These are phyloP conservation scores for Rhodotorula diobovata DNA, from an alignment of 768 basidiomycete genomes.

Conservation along the genomic window DNA sequence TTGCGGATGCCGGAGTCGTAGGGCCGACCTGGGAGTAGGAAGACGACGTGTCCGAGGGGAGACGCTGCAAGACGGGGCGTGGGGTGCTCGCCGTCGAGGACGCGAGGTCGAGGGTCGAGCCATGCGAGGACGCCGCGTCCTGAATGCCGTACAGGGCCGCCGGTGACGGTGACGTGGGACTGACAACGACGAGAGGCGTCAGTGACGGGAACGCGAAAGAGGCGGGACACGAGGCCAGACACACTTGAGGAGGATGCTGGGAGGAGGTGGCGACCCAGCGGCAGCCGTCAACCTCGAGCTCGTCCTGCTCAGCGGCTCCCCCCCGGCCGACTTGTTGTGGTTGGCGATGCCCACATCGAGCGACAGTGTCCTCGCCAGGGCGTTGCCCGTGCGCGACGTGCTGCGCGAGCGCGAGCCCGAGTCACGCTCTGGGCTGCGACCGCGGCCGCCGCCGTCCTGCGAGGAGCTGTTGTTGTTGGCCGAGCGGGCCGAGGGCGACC, in stretches of 20 bases:
- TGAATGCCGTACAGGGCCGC: not conserved
- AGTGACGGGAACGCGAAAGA: not conserved
- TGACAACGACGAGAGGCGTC: rapidly evolving
- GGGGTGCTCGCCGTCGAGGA: not conserved
- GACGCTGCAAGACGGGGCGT: not conserved
- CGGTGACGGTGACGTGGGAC: not conserved
- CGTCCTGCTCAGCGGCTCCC: constrained; percentile 6
- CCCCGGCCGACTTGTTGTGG: not conserved
- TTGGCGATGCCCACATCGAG: not conserved
- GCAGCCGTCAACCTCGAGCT: constrained; percentile 3
- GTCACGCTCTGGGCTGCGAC: not conserved
- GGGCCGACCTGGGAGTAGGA: not conserved
- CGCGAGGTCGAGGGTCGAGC: not conserved
- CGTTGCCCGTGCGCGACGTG: not conserved
- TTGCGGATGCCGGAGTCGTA: not conserved
- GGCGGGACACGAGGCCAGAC: not conserved
- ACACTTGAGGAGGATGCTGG: constrained; percentile 34
- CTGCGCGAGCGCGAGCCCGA: not conserved
- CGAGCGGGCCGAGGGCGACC: constrained; percentile 6
- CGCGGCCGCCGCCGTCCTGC: not conserved
- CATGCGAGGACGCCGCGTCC: not conserved
- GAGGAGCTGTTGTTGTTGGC: not conserved
- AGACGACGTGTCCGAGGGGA: not conserved
- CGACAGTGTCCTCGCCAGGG: not conserved
- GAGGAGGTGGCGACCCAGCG: not conserved